A percentile compares a stretch with the other conserved stretches of the same genome.
These are phyloP conservation scores for Hevea brasiliensis DNA, from an alignment of 345 rosid species.

Conservation along the genomic window DNA sequence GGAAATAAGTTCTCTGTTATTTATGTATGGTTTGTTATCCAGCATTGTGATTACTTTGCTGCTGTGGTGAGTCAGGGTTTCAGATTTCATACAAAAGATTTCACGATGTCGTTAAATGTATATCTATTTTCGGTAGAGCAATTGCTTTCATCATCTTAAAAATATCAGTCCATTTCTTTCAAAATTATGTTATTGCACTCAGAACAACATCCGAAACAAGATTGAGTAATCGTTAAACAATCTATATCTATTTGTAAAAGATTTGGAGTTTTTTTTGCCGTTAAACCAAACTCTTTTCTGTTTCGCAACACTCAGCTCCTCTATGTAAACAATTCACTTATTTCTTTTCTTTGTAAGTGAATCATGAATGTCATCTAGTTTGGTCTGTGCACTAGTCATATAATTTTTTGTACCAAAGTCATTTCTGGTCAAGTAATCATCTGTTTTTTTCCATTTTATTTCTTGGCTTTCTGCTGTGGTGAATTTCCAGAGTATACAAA, in stretches of 20 bases:
- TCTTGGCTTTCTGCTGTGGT: constrained; percentile 6
- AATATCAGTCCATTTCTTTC: neutral
- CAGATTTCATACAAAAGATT: neutral
- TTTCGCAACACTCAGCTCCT: neutral
- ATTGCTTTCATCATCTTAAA: neutral
- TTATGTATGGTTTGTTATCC: neutral
- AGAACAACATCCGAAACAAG: neutral
- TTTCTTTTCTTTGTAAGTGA: neutral
- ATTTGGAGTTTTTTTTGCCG: neutral
- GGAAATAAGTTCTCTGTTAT: neutral
- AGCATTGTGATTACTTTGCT: neutral
- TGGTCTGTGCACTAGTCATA: neutral
- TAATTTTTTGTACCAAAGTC: neutral
- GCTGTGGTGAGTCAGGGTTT: neutral
- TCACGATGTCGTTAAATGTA: neutral
- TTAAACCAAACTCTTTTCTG: neutral
- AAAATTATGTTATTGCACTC: neutral
- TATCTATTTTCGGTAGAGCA: neutral
- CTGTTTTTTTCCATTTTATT: neutral
- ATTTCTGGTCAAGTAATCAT: neutral
- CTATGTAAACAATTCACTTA: no score
- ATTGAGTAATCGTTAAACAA: neutral
- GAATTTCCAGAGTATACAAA: constrained; percentile 1
- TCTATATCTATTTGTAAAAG: neutral
- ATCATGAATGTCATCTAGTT: neutral